These are phyloP conservation scores for Oenanthe javanica DNA, from an alignment of 140 eudicot genomes.

Conservation along the genomic window DNA sequence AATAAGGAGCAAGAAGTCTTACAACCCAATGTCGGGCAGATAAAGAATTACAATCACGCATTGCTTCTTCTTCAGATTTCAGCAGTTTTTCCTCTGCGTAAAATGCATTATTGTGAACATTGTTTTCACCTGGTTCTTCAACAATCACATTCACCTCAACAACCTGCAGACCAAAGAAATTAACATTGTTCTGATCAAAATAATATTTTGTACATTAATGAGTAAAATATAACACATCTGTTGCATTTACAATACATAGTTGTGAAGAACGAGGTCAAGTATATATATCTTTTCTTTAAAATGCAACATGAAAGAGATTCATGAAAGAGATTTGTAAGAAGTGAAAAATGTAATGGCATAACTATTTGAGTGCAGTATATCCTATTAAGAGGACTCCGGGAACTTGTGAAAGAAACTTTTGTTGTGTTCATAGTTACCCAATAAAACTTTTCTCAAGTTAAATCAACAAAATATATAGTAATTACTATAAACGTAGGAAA, in stretches of 20 bases:
- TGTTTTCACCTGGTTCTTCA: conserved; percentile 84
- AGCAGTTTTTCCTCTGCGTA: conserved; percentile 84
- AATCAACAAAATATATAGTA: background rate
- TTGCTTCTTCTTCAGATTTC: conserved; percentile 83
- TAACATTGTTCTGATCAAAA: background rate
- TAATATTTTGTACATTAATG: background rate
- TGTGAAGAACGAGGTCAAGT: background rate
- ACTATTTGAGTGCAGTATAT: background rate
- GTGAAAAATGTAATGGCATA: background rate
- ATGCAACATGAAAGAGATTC: background rate
- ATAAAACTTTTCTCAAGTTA: background rate
- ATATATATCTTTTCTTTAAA: background rate
- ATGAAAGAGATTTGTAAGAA: background rate
- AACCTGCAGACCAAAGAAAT: conserved; percentile 43
- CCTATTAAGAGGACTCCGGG: background rate
- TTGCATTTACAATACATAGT: background rate
- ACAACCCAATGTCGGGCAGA: conserved; percentile 98
- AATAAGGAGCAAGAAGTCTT: conserved; percentile 28
- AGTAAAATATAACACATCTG: background rate
- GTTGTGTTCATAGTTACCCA: background rate
- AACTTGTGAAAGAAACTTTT: background rate
- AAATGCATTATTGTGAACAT: conserved; percentile 90
- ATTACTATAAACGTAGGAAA: background rate
- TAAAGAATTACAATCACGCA: conserved; percentile 81
- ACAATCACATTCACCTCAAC: conserved; percentile 89